A percentile compares a stretch with the other conserved stretches of the same genome.
Evolutionary conservation across 2,329 filamentous ascomycete species (phyloP).

Genomic region (Aspergillus neoniger): DNA sequence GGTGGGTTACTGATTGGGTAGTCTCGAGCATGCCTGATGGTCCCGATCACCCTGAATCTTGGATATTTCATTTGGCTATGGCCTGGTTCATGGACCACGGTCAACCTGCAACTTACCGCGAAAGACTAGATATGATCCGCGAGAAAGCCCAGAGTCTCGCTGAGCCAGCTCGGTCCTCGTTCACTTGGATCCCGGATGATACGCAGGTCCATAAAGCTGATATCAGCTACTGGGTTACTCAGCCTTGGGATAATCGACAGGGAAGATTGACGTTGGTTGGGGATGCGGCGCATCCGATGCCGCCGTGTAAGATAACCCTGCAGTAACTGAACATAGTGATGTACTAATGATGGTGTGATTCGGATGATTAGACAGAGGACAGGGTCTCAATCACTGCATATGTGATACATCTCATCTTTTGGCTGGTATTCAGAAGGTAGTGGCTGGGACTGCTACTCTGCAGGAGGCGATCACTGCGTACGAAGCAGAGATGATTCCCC

Average conservation of each 20-base stretch:
- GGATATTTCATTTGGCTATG: slow-evolving; percentile 15
- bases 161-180: slow-evolving; percentile 10
- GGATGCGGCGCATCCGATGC: slow-evolving; percentile 14
- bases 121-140: slow-evolving; percentile 6
- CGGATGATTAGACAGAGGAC: slow-evolving; percentile 2
- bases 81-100: slow-evolving; percentile 10
- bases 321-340: not conserved
- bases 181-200: slow-evolving; percentile 10
- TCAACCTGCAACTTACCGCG: not conserved
- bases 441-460: not conserved
- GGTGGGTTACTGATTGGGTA: not conserved
- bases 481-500: slow-evolving; percentile 11
- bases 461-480: not conserved
- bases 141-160: slow-evolving; percentile 6
- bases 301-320: slow-evolving; percentile 6
- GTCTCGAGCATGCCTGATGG: slow-evolving; percentile 14
- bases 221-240: slow-evolving; percentile 12
- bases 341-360: not conserved
- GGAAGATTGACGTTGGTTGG: slow-evolving; percentile 10
- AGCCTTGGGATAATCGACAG: slow-evolving; percentile 13
- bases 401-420: slow-evolving; percentile 7
- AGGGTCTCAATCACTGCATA: slow-evolving; percentile 14
- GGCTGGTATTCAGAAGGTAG: not conserved
- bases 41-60: slow-evolving; percentile 8
- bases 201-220: slow-evolving; percentile 13